Evolutionary conservation across 2,329 filamentous ascomycete genomes (phyloP), one percentile per base, ranked within the genome.

Genomic region (Shiraia bambusicola): DNA sequence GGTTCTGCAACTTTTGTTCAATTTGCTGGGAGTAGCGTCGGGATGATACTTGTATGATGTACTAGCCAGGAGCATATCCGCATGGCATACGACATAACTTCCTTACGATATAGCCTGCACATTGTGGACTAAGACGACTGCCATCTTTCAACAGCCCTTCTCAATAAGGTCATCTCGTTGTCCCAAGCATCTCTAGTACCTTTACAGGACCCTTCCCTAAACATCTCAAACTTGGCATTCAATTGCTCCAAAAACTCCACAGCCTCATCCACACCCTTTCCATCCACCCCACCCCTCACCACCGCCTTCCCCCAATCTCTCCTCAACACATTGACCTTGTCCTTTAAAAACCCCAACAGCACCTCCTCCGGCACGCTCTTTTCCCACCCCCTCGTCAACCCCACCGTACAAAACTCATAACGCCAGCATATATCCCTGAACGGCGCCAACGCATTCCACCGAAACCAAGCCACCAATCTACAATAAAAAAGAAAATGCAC

Each of bases 401-500:
- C 17, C 33, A 16, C 28, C 34, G 40, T 27, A 13, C 41, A 37
- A 33, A 51, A 51, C 6, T 12, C n/a, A 42, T 54, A 54, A 2
- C 16, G 26, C 46, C 49, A 52, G 10, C 10, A 13, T 1, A 49
- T 32, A 6, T 19, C 28, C 0, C 25, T 25, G 2, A 34, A 14
- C 14, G 14, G 22, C 38, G 28, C 34, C 39, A 40, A 8, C 29
- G 32, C 22, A 7, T 25, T 28, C 4, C 16, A 45, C 1, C 40
- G 28, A 26, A 47, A 58, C 58, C 58, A 62, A 6, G 36, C 32
- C 6, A 50, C 43, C 11, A 60, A 30, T 13, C 48, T 40, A 19
- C 50, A 55, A 32, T 60, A 60, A 0, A 38, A 9, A 9, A 54
- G 17, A 34, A 60, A 62, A 26, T 54, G 44, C 13, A 28, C 17